phyloP scores from a whole-genome alignment of 257 asterid genomes.

The Osmanthus fragrans region DNA sequence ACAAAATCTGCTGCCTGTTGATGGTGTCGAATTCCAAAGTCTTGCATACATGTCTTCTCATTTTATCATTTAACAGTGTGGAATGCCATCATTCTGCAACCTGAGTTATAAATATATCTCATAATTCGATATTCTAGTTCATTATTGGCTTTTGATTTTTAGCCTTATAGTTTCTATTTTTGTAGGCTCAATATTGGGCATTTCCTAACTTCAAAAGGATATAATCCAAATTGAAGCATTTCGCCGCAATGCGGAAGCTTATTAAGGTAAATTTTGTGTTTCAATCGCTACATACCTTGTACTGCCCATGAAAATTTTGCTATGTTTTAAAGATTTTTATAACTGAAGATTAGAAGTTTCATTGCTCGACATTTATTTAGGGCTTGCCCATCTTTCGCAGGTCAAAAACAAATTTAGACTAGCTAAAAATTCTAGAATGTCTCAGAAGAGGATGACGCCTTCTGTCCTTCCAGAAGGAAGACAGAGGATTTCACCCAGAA shows the following conservation, averaged over 20 bases:
- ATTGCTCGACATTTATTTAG: neutral
- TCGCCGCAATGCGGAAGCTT: slow-evolving; percentile 49
- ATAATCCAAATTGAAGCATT: slow-evolving; percentile 47
- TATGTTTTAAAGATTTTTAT: neutral
- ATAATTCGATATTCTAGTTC: neutral
- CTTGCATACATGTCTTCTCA: neutral
- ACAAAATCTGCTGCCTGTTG: neutral
- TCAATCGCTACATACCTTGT: neutral
- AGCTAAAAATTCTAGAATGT: slow-evolving; percentile 26
- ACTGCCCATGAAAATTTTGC: neutral
- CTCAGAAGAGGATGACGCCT: slow-evolving; percentile 35
- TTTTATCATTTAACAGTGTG: neutral
- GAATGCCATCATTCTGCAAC: neutral
- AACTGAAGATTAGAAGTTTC: neutral
- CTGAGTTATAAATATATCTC: neutral
- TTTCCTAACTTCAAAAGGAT: slow-evolving; percentile 56
- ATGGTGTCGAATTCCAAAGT: neutral
- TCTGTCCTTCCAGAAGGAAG: slow-evolving; percentile 32
- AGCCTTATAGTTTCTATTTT: slow-evolving; percentile 1
- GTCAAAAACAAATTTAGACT: slow-evolving; percentile 42
- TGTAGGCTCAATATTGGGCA: slow-evolving; percentile 57
- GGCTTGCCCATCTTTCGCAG: slow-evolving; percentile 29
- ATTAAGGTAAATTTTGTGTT: slow-evolving; percentile 35
- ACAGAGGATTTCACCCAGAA: slow-evolving; percentile 29
- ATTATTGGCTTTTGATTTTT: slow-evolving; percentile 5